Base-by-base conservation (phyloP, 2,329 filamentous ascomycete species). In the Scortechinia acanthostroma region DNA sequence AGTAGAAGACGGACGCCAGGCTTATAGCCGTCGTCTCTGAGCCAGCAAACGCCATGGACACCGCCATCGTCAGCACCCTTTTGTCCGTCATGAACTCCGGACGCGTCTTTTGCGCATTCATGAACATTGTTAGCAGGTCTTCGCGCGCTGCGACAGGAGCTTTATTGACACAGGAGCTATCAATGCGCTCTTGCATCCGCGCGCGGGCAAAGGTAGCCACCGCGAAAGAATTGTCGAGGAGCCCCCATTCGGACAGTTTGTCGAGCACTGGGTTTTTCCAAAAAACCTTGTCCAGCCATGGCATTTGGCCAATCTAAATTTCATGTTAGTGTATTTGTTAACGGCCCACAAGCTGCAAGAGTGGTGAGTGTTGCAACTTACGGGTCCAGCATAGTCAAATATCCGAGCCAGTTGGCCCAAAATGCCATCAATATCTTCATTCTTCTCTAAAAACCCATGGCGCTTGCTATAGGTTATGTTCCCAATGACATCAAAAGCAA, bases 11-110 rank as follows among this genome's bases (percentile, higher is more conserved):
- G 4, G 80, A 73, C 4, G 77, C 76, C 0, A 91, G 70, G 4
- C 76, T 80, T 55, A 91, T 91, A 30, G 84, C 86, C 0, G 87
- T 91, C 1, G 87, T 91, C 61, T 93, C 88, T 2, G 78, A 84
- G 3, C 87, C 86, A 1, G 88, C 88, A 52, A 86, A 79, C 0
- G 75, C 75, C 83, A 87, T 87, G 13, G 72, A 80, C n/a, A 83
- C 76, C 43, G 81, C 83, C 64, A 86, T 83, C 4, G 82, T 82
- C 51, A 85, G 77, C 10, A 88, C 83, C 5, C 85, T 70, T 3
- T 70, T 71, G 53, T 88, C 80, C 20, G 71, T 80, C 80, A 89
- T 87, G 62, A 88, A 84, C 2, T 82, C 77, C 0, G 83, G 83
- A 37, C 83, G 77, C 16, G 79, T 72, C 53, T 82, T 73, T 42